Percentiles rank a stretch among this genome's conserved stretches.
These are phyloP conservation scores for Kregervanrija delftensis DNA, from an alignment of 805 yeast genomes.

Conservation along the genomic window DNA sequence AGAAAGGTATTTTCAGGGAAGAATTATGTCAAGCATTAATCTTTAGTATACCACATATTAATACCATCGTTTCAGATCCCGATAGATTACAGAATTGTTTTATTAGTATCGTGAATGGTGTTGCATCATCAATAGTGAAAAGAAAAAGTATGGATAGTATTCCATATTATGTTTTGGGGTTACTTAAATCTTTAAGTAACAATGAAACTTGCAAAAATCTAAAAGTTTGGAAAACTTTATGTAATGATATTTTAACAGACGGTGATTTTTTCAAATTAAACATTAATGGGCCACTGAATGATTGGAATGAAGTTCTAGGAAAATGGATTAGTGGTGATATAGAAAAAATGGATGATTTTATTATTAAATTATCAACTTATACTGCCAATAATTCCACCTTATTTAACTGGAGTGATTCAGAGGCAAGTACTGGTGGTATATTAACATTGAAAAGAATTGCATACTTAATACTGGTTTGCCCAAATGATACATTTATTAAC, in stretches of 20 bases:
- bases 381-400: slow-evolving; percentile 37
- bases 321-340: slow-evolving; percentile 63
- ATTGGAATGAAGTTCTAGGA: slow-evolving; percentile 51
- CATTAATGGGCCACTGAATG: slow-evolving; percentile 15
- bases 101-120: slow-evolving; percentile 44
- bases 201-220: slow-evolving; percentile 30
- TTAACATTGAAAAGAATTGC: slow-evolving; percentile 49
- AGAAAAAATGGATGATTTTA: slow-evolving; percentile 50
- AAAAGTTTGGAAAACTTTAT: slow-evolving; percentile 57
- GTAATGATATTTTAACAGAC: slow-evolving; percentile 63
- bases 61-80: slow-evolving; percentile 41
- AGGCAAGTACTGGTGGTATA: slow-evolving; percentile 25
- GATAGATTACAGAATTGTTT: slow-evolving; percentile 53
- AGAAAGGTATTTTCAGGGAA: slow-evolving; percentile 29
- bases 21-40: slow-evolving; percentile 38
- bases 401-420: slow-evolving; percentile 30
- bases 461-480: slow-evolving; percentile 56
- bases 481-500: slow-evolving; percentile 48
- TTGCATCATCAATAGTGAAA: slow-evolving; percentile 48
- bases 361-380: slow-evolving; percentile 42
- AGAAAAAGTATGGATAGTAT: slow-evolving; percentile 32
- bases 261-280: slow-evolving; percentile 41
- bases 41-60: slow-evolving; percentile 34
- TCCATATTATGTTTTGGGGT: slow-evolving; percentile 31
- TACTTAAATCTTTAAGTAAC: slow-evolving; percentile 32